Percentiles rank a stretch among this genome's conserved stretches.
Conservation (phyloP, 1,284 basidiomycete genomes). For the Ganoderma boninense region DNA sequence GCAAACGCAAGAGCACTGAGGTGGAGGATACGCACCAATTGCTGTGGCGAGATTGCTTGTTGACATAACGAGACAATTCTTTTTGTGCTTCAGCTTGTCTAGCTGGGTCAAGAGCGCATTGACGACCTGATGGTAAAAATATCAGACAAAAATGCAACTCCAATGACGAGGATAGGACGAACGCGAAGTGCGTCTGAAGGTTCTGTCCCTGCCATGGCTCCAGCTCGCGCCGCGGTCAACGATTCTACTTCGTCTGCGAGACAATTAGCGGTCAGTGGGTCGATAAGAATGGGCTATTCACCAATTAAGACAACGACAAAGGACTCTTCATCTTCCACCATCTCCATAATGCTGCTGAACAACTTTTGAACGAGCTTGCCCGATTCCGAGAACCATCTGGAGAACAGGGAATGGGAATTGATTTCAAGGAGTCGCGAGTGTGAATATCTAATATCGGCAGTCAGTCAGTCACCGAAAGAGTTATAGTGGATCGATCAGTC, state of each 20-base stretch:
- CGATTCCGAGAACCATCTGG: constrained; percentile 98
- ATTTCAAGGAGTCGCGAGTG: constrained; percentile 93
- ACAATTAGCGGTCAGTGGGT: neutral
- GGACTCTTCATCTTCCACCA: constrained; percentile 88
- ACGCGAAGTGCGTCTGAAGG: constrained; percentile 96
- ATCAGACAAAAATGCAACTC: neutral
- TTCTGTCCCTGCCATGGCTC: constrained; percentile 94
- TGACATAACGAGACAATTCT: constrained; percentile 96
- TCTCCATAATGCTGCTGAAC: constrained; percentile 89
- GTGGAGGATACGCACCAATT: constrained; percentile 72
- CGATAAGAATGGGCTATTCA: constrained; percentile 38
- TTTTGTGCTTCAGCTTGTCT: constrained; percentile 92
- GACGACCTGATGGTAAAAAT: constrained; percentile 73
- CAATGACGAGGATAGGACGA: constrained; percentile 33
- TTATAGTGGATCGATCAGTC: neutral
- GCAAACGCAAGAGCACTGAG: neutral
- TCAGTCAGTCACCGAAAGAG: neutral
- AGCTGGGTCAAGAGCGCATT: constrained; percentile 97
- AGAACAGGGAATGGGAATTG: constrained; percentile 96
- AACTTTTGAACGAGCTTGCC: constrained; percentile 97
- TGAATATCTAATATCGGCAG: constrained; percentile 68
- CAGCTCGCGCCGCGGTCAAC: constrained; percentile 91
- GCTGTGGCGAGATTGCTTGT: constrained; percentile 96
- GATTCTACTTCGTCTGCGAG: constrained; percentile 93
- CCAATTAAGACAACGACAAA: constrained; percentile 97